Base-by-base conservation (phyloP, 768 basidiomycete genomes). In the Mycena polygramma region DNA sequence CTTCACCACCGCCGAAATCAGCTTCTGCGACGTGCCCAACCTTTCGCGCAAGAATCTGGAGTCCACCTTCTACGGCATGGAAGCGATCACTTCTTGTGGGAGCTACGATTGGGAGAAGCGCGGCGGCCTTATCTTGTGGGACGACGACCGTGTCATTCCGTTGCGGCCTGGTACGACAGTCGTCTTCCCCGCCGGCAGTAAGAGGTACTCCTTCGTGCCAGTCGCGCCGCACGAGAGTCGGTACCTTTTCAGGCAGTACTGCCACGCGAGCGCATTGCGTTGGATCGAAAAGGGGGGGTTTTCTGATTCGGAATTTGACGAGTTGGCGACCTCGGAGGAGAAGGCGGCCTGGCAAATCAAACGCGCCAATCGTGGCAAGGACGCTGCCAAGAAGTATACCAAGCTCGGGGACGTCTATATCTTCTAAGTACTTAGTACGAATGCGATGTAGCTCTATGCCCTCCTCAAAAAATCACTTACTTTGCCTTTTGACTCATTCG, bases 231-330 rank as follows among this genome's bases (percentile, higher is more conserved):
- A 63, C 35, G 61, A 63, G 51, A 26, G 4, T 37, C n/a, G 36
- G 1, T 63, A 14, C 30, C 2, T 52, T 5, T 52, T 63, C 49
- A 35, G 51, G 7, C 61, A 64, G 48, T 64, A 14, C 13, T 54
- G 19, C 20, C 1, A 66, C 17, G 35, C 57, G 8, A 30, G 46
- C 0, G 57, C 22, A 0, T 2, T 66, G 24, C 36, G 65, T 5
- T 66, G 65, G 65, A 10, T 51, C 6, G 65, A 66, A 5, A 57
- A 66, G 46, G 65, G 49, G 8, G 35, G 46, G 2, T 35, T 48
- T 10, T 49, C 57, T 6, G 57, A 66, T 37, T 11, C n/a, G 0
- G 22, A 58, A 15, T 66, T 51, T 3, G 49, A 58, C 13, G 13
- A 5, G 10, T 0, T 0, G 13, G 53, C 45, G 19, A 15, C 43